Evolutionary conservation across 148 eudicot species (phyloP).

Genomic region (Talinum fruticosum): DNA sequence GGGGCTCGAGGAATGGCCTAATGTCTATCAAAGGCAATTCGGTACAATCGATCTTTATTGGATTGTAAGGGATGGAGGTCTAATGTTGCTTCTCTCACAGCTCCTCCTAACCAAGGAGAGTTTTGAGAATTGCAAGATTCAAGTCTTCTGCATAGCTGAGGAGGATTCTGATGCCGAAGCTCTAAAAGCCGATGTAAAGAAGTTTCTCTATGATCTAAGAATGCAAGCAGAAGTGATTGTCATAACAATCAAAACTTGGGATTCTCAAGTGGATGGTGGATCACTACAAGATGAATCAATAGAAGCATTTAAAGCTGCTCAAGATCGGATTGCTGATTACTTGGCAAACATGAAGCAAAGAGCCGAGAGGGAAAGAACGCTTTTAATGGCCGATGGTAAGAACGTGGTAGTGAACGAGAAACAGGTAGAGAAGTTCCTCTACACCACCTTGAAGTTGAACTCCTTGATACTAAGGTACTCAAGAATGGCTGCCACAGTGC

Average conservation of each 20-base stretch:
- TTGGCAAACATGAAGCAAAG: slow-evolving; percentile 56
- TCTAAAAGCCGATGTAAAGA: slow-evolving; percentile 84
- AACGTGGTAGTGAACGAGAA: slow-evolving; percentile 72
- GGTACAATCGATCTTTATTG: slow-evolving; percentile 97
- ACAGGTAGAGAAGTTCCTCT: slow-evolving; percentile 89
- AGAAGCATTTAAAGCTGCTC: slow-evolving; percentile 77
- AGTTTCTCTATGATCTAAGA: slow-evolving; percentile 88
- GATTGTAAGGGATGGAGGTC: slow-evolving; percentile 98
- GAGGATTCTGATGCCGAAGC: slow-evolving; percentile 92
- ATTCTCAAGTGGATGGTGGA: slow-evolving; percentile 53
- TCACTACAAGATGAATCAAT: slow-evolving; percentile 64
- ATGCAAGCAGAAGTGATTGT: slow-evolving; percentile 98
- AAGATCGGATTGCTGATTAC: slow-evolving; percentile 57
- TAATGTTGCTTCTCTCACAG: slow-evolving; percentile 97
- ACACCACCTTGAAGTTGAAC: slow-evolving; percentile 81
- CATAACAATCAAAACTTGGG: slow-evolving; percentile 89
- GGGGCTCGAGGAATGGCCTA: slow-evolving; percentile 99
- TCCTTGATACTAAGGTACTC: slow-evolving; percentile 75
- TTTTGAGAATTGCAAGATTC: slow-evolving; percentile 96
- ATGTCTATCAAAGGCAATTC: slow-evolving; percentile 82
- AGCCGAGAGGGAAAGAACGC: slow-evolving; percentile 51
- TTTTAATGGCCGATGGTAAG: slow-evolving; percentile 80
- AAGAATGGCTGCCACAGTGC: slow-evolving; percentile 95
- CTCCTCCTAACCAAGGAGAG: slow-evolving; percentile 90
- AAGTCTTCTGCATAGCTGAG: slow-evolving; percentile 95